These are phyloP conservation scores for Stylonectria norvegica DNA, from an alignment of 2,329 filamentous ascomycete genomes.

Conservation along the genomic window DNA sequence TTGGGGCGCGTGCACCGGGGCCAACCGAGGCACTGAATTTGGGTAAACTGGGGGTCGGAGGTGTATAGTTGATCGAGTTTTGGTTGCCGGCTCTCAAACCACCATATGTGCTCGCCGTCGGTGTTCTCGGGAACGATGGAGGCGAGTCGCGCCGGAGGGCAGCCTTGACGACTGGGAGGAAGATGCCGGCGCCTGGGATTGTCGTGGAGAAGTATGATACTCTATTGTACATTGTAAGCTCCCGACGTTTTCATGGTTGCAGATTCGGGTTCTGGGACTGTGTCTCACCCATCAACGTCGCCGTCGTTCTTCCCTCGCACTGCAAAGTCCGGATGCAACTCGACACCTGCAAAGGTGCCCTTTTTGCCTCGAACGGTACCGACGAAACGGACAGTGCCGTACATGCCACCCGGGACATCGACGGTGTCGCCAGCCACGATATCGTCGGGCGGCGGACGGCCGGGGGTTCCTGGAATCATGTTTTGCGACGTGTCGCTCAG, in stretches of 20 bases:
- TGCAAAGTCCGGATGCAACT: slow-evolving; percentile 78
- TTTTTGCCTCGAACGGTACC: slow-evolving; percentile 85
- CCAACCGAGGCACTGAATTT: slow-evolving; percentile 90
- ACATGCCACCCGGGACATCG: slow-evolving; percentile 91
- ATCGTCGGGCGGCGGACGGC: slow-evolving; percentile 46
- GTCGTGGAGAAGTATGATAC: slow-evolving; percentile 78
- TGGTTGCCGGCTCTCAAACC: slow-evolving; percentile 54
- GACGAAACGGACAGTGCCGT: slow-evolving; percentile 83
- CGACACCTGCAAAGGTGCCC: slow-evolving; percentile 87
- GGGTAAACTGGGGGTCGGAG: slow-evolving; percentile 62
- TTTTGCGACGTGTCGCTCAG: slow-evolving; percentile 35
- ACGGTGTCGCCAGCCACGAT: slow-evolving; percentile 78
- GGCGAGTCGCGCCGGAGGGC: slow-evolving; percentile 63
- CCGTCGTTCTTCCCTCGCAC: slow-evolving; percentile 89
- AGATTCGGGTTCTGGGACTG: not conserved
- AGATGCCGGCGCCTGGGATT: slow-evolving; percentile 81
- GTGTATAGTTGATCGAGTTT: slow-evolving; percentile 58
- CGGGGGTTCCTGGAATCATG: slow-evolving; percentile 55
- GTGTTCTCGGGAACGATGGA: slow-evolving; percentile 60
- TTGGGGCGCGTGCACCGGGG: slow-evolving; percentile 62
- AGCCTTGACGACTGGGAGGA: slow-evolving; percentile 81
- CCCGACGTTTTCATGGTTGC: not conserved
- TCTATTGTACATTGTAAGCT: slow-evolving; percentile 34
- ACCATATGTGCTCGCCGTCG: slow-evolving; percentile 60
- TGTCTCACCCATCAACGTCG: slow-evolving; percentile 82